Evolutionary conservation across 1,284 basidiomycete genomes (phyloP), one percentile per base, ranked within the genome.

Genomic region (Waitea zeae): DNA sequence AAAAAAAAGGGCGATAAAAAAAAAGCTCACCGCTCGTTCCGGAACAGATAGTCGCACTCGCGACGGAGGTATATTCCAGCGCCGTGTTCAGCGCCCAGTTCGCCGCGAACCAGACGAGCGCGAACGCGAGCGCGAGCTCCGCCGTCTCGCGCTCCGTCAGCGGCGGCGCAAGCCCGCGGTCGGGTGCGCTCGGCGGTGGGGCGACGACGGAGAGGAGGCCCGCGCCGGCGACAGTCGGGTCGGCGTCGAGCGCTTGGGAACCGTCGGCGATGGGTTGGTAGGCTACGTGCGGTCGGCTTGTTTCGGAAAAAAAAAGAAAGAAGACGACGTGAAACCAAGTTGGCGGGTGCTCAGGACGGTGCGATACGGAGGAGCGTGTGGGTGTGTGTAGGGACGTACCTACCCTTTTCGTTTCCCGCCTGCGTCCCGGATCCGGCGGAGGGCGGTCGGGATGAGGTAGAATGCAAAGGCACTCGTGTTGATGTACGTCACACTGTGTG

Each of bases 81-180:
- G 81, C 64, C 1, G 76, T 75, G 50, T 90, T 93, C 30, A 90
- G 57, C 5, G 74, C 56, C 86, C 88, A 95, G 49, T 95, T 95
- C 13, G 90, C 90, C 28, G 77, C 61, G 47, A 95, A 93, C 88
- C 87, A 90, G 31, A 89, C 61, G 36, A 84, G 61, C 47, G 78
- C 84, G 53, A 93, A 95, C 39, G 66, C 57, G 3, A 70, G 59
- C 1, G 89, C 84, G 9, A 95, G 62, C 30, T 67, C 56, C 4
- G 76, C 75, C 0, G 89, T 95, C 54, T 93, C 75, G 28, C 50
- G 51, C 2, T 61, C 58, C 1, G 74, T 81, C 34, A 95, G 56
- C 34, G 67, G 74, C 9, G 58, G 52, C 7, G n/a, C 7, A 59
- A 46, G 13, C n/a, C n/a, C n/a, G n/a, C n/a, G n/a, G n/a, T n/a